Evolutionary conservation across 441 rosid species (phyloP).

Genomic region (Eutrema salsugineum): DNA sequence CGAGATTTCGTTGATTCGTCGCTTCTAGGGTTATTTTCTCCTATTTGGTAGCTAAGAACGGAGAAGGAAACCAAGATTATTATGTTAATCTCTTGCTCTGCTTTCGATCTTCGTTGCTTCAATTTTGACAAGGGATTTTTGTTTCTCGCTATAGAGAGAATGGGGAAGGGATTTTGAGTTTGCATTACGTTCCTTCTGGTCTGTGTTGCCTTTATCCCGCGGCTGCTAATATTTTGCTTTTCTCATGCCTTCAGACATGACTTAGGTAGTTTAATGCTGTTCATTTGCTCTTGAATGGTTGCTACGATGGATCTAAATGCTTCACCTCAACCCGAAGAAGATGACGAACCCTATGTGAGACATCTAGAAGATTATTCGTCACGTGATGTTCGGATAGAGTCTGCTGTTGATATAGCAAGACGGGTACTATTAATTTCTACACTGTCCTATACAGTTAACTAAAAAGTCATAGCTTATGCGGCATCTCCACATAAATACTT

Average conservation of each 20-base stretch:
- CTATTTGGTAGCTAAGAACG: neutral
- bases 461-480: neutral
- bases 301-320: constrained; percentile 93
- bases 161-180: neutral
- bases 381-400: constrained; percentile 56
- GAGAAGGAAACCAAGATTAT: neutral
- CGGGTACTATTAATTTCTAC: constrained; percentile 54
- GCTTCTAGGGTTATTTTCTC: constrained; percentile 24
- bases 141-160: neutral
- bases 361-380: constrained; percentile 47
- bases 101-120: constrained; percentile 1
- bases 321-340: constrained; percentile 92
- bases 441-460: neutral
- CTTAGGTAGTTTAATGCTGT: constrained; percentile 37
- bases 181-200: neutral
- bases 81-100: neutral
- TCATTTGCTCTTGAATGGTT: constrained; percentile 59
- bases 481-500: neutral
- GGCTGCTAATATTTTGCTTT: neutral
- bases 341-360: constrained; percentile 77
- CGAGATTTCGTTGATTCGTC: constrained; percentile 21
- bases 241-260: constrained; percentile 14
- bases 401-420: constrained; percentile 74
- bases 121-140: neutral
- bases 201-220: neutral